Base-by-base conservation (phyloP, 2,329 filamentous ascomycete species). In the Hymenoscyphus infarciens region DNA sequence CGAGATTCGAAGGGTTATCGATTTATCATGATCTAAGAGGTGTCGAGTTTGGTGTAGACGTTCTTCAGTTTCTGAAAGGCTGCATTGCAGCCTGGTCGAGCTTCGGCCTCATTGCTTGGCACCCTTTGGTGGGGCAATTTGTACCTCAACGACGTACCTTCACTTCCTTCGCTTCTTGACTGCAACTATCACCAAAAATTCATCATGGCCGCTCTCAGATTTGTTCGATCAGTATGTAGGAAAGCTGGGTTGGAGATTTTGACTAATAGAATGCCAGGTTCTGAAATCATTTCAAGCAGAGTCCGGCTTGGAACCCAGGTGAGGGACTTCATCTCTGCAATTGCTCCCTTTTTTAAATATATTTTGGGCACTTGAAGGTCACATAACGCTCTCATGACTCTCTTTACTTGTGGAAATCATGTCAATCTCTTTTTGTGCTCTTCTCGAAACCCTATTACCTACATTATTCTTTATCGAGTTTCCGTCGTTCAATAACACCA, bases 271-370 rank as follows among this genome's bases (percentile, higher is more conserved):
- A 75, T 49, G 13, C n/a, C 57, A 95, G 91, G 91, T 96, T 56
- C 84, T 92, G 80, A 89, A 90, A 74, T 93, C 91, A 1, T 97
- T 97, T 76, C 71, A 74, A 64, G 71, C 69, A 58, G 90, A 91
- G 67, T 97, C 92, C 5, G 93, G 93, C 6, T 79, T 98, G 22
- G 94, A 97, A 76, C 92, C 92, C 74, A 90, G 90, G 93, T 96
- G 74, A 71, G 78, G 3, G 31, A n/a, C 33, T 45, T 57, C 56
- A 56, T 31, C 22, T 27, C 29, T 15, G 27, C 16, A 52, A 52
- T 52, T 52, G 15, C 15, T n/a, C 45, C 15, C n/a, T 25, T 22
- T 22, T n/a, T 25, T 25, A 13, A 22, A 52, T 52, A 19, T 7
- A 35, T 11, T 1, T 35, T 3, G 33, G 33, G 8, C 13, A 11